Base-by-base conservation (phyloP, 306 rosid species). In the Geum urbanum region DNA sequence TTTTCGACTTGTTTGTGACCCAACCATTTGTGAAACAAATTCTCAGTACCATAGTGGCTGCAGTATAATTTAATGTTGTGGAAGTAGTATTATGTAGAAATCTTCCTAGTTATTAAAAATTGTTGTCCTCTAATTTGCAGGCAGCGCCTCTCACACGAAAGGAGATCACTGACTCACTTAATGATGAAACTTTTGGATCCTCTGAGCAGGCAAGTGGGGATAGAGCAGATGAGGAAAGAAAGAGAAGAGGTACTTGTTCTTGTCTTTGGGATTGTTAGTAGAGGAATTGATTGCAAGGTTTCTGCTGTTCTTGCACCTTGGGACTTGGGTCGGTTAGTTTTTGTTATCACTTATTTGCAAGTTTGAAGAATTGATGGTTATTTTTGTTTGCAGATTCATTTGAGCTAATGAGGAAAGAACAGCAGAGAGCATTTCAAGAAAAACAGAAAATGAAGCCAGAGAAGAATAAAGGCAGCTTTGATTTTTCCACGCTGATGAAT, bases 361-460 rank as follows among this genome's bases (percentile, higher is more conserved):
- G 61, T 48, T 78, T 71, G 75, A 70, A 52, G 37, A 45, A 61
- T 67, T 74, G 72, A 61, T 56, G 56, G 76, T 72, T 80, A 80
- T 80, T 66, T 76, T 80, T 80, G 63, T 76, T 79, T 66, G 67
- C 87, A 94, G 99, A 79, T 76, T 79, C 87, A 52, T 94, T 94
- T 79, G 99, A 94, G 74, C 76, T 79, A 74, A 94, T 94, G 99
- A 88, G 99, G 86, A 88, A 86, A 87, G 97, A 94, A 68, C 99
- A 91, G 43, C 97, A 87, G 16, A 91, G 84, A 78, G 79, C 85
- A 74, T 82, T 89, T 73, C 96, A 87, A 77, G 94, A 85, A 61
- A 86, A 83, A 71, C 84, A 80, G 67, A 92, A 84, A 72, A 74
- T 73, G 82, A 83, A 81, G 71, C 86, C 79, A 16, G 90, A 72